Percentiles rank a stretch among this genome's conserved stretches.
phyloP scores from a whole-genome alignment of 768 basidiomycete species.

The Phanerochaete carnosa region DNA sequence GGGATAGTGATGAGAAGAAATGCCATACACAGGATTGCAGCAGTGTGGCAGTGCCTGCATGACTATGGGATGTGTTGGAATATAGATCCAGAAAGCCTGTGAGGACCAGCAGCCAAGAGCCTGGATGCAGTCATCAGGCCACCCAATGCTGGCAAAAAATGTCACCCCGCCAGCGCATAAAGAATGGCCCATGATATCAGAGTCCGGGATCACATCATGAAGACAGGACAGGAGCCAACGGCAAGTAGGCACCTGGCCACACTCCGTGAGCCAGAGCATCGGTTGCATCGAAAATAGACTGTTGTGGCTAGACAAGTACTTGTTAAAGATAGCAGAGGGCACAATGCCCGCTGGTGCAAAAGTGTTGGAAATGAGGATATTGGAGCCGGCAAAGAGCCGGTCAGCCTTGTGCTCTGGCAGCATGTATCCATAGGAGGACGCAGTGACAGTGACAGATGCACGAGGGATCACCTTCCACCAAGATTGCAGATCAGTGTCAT shows the following conservation, averaged over 20 bases:
- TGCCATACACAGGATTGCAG: too few species aligned
- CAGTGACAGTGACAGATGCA: conserved; percentile 2
- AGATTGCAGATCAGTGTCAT: conserved; percentile 9
- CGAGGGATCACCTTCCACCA: conserved; percentile 19
- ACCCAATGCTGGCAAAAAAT: conserved; percentile 28
- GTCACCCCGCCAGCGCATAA: conserved; percentile 42
- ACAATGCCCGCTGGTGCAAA: not conserved
- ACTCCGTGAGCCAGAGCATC: conserved; percentile 30
- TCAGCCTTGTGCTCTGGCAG: conserved; percentile 40
- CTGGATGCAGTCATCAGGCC: conserved; percentile 31
- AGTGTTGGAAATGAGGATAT: not conserved
- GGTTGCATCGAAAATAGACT: conserved; percentile 22
- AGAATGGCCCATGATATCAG: conserved; percentile 31
- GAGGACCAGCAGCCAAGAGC: conserved; percentile 38
- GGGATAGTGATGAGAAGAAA: too few species aligned
- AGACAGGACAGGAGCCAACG: conserved; percentile 34
- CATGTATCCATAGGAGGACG: conserved; percentile 14
- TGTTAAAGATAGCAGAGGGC: conserved; percentile 12
- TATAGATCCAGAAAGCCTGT: conserved; percentile 33
- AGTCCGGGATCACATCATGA: conserved; percentile 18
- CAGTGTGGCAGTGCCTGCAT: too few species aligned
- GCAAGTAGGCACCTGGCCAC: conserved; percentile 30
- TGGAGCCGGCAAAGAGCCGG: conserved; percentile 19
- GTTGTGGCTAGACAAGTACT: conserved; percentile 27
- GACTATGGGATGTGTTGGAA: conserved; percentile 35